Base-by-base conservation (phyloP, 2,329 filamentous ascomycete genomes). In the Falciphora oryzae region DNA sequence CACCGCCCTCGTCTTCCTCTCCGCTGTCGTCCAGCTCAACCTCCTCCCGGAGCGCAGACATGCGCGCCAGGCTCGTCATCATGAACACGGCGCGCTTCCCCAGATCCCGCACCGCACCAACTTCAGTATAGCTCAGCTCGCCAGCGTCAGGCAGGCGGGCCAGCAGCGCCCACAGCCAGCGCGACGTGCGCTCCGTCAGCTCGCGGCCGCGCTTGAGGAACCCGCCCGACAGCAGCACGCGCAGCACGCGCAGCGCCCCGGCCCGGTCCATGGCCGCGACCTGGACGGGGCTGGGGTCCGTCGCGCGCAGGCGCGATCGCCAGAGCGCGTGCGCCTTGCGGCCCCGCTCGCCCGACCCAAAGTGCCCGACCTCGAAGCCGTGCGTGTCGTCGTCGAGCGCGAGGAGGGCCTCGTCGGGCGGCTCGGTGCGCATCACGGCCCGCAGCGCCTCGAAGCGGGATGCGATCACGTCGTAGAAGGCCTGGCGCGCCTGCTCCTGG, bases 111-210 rank as follows among this genome's bases (percentile, higher is more conserved):
- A 97, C 79, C 71, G 87, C 86, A 6, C 87, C 89, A 38, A 96
- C 85, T 71, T 95, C 90, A 58, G 87, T 84, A 67, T 91, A 89
- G 66, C 86, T 85, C 73, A 97, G 79, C 74, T 91, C 87, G 1
- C 92, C 92, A 13, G 86, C 79, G 50, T 91, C 90, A 0, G 90
- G 88, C 65, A 94, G 82, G 65, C 87, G 84, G 3, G 90, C 92
- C 59, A 97, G 79, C 65, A 97, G 76, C 0, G 89, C 88, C 93
- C 93, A 97, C 4, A 91, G 80, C 94, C 94, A 98, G 22, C 87
- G 83, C 66, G 92, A 93, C 5, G 91, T 87, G 61, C 88, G 84
- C 70, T 85, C 83, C 31, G 85, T 80, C 35, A 92, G 79, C 35
- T 83, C 81, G 28, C 80, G 76, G n/a, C 83, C 84, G 62, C 82